Conservation (phyloP, 495 filamentous ascomycete genomes). For the Penicillium egyptiacum region DNA sequence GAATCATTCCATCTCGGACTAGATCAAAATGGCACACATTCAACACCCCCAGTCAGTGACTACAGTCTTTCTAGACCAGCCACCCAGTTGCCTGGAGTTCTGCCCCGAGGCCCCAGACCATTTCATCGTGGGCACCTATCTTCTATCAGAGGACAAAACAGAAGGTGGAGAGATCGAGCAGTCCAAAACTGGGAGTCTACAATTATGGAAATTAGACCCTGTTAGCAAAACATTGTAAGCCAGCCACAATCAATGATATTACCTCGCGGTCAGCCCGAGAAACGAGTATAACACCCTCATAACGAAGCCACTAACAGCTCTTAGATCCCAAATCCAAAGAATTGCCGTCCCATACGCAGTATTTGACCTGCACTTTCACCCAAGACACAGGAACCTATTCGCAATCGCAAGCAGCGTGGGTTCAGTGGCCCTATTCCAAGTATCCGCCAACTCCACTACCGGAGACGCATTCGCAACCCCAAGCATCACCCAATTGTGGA, state of each 20-base stretch:
- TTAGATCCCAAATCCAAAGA: conserved; percentile 42
- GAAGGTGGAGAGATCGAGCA: conserved; percentile 44
- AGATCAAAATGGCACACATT: conserved; percentile 15
- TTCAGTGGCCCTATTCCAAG: conserved; percentile 61
- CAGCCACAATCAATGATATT: neutral
- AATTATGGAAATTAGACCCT: conserved; percentile 58
- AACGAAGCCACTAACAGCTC: neutral
- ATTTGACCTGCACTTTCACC: conserved; percentile 83
- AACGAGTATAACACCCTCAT: neutral
- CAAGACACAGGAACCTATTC: conserved; percentile 52
- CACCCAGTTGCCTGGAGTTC: conserved; percentile 86
- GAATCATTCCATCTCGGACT: neutral
- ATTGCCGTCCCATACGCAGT: conserved; percentile 65
- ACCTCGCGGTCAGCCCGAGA: neutral
- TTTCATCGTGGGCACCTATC: conserved; percentile 85
- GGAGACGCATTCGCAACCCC: conserved; percentile 8
- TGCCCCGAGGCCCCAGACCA: conserved; percentile 62
- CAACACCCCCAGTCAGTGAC: conserved; percentile 35
- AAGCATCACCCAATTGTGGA: conserved; percentile 36
- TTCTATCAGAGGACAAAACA: conserved; percentile 56
- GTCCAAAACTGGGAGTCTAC: conserved; percentile 68
- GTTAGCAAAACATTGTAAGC: conserved; percentile 52
- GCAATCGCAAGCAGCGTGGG: conserved; percentile 75
- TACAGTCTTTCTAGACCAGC: conserved; percentile 52
- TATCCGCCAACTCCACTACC: conserved; percentile 18